Evolutionary conservation across 176 grass and related monocot genomes (phyloP).

Genomic region (Aegilops longissima): DNA sequence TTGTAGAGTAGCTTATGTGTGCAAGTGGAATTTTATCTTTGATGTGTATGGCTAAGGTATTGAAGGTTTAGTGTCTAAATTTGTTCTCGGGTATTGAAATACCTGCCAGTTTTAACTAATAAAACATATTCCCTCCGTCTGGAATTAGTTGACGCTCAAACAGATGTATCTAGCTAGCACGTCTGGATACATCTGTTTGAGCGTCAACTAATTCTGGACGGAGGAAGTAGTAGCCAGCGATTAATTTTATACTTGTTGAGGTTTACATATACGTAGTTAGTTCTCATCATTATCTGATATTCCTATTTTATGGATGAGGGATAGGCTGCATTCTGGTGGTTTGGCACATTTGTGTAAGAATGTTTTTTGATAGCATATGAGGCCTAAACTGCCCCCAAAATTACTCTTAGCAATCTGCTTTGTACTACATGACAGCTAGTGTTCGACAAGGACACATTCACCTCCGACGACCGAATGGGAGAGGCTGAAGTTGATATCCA

Average conservation of each 20-base stretch:
- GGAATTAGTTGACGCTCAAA: too few relatives aligned
- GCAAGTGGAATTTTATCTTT: neutral
- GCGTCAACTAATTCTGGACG: too few relatives aligned
- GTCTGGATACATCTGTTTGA: too few relatives aligned
- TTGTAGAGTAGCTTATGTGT: neutral
- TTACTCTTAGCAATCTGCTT: neutral
- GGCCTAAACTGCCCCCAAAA: neutral
- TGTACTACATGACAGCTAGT: constrained; percentile 53
- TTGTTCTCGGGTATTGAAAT: neutral
- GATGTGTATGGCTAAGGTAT: neutral
- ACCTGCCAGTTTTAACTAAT: neutral
- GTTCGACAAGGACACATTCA: constrained; percentile 96
- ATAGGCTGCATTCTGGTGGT: neutral
- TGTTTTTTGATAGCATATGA: neutral
- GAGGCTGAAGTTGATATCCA: constrained; percentile 91
- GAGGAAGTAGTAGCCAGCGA: neutral
- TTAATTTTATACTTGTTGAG: neutral
- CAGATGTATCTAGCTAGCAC: too few relatives aligned
- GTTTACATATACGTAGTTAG: neutral
- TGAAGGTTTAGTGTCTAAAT: neutral
- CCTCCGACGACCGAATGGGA: constrained; percentile 82
- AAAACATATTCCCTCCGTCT: neutral
- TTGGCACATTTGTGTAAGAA: neutral
- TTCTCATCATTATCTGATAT: neutral
- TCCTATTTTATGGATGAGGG: neutral